Conservation (phyloP, 1,139 yeast genomes). For the Yamadazyma triangularis region DNA sequence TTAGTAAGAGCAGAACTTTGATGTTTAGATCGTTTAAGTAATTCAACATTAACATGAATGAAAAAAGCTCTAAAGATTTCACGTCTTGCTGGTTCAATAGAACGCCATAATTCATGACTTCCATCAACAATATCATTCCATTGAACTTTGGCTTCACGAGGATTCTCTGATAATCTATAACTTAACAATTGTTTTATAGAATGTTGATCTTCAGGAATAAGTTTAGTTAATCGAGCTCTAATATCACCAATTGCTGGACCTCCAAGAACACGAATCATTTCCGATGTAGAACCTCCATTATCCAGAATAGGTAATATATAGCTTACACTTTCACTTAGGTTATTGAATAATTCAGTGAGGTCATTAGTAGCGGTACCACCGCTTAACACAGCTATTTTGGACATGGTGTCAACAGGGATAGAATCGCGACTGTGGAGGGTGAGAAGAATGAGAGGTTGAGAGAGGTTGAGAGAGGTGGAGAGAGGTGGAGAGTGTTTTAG, state of each 20-base stretch:
- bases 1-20: slow-evolving; percentile 28
- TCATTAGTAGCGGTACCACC: slow-evolving; percentile 80
- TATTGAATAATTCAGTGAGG: slow-evolving; percentile 46
- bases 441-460: too few species aligned
- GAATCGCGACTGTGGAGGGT: too few species aligned
- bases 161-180: slow-evolving; percentile 54
- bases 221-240: slow-evolving; percentile 71
- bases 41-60: slow-evolving; percentile 73
- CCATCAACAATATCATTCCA: slow-evolving; percentile 85
- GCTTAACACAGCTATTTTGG: slow-evolving; percentile 49
- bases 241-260: slow-evolving; percentile 97
- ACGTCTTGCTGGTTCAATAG: slow-evolving; percentile 56
- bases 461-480: too few species aligned
- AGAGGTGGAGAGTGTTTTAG: too few species aligned
- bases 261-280: slow-evolving; percentile 80
- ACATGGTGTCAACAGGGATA: too few species aligned
- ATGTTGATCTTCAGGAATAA: slow-evolving; percentile 51
- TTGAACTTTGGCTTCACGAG: slow-evolving; percentile 54
- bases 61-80: slow-evolving; percentile 76
- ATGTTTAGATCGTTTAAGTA: slow-evolving; percentile 62
- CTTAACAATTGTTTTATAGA: slow-evolving; percentile 49
- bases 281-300: slow-evolving; percentile 94
- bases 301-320: slow-evolving; percentile 84
- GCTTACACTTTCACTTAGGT: slow-evolving; percentile 40
- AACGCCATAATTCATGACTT: slow-evolving; percentile 63